These are phyloP conservation scores for Penicillium coffeae DNA, from an alignment of 495 filamentous ascomycete species.

Conservation along the genomic window DNA sequence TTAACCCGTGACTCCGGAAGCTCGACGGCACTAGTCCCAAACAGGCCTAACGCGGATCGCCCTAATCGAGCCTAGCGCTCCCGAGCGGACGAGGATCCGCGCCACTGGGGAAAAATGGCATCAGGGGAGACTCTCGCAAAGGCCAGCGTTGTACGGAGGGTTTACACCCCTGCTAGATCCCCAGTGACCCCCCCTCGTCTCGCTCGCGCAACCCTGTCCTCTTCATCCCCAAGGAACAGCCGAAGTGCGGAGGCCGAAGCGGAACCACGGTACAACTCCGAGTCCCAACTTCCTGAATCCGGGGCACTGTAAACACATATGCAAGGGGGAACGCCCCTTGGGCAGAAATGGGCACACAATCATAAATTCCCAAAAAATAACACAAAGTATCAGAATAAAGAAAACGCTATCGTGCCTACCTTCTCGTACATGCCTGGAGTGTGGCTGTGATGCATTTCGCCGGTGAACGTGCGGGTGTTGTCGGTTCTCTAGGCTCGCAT, in stretches of 20 bases:
- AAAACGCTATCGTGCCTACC: constrained; percentile 20
- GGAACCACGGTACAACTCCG: constrained; percentile 26
- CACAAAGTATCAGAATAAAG: constrained; percentile 2
- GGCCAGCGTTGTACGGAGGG: background rate
- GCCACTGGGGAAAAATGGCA: constrained; percentile 29
- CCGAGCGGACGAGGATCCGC: constrained; percentile 41
- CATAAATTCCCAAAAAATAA: constrained; percentile 1
- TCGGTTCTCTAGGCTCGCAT: constrained; percentile 23
- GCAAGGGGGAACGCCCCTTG: background rate
- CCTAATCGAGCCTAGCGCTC: constrained; percentile 31
- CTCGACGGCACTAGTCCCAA: constrained; percentile 28
- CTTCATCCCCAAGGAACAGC: too few relatives aligned
- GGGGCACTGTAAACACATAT: constrained; percentile 10
- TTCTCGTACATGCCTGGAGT: constrained; percentile 23
- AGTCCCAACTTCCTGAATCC: constrained; percentile 19
- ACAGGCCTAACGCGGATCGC: constrained; percentile 12
- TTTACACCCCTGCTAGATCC: too few relatives aligned
- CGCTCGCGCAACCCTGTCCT: too few relatives aligned
- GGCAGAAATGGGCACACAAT: background rate
- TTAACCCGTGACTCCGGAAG: constrained; percentile 45
- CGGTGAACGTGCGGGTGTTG: constrained; percentile 19
- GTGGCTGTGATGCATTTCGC: constrained; percentile 24
- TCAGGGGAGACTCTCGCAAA: constrained; percentile 6
- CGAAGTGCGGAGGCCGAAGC: constrained; percentile 14
- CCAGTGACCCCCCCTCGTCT: too few relatives aligned